Conservation (phyloP, 2,329 filamentous ascomycete genomes). For the Juglanconis sp. region DNA sequence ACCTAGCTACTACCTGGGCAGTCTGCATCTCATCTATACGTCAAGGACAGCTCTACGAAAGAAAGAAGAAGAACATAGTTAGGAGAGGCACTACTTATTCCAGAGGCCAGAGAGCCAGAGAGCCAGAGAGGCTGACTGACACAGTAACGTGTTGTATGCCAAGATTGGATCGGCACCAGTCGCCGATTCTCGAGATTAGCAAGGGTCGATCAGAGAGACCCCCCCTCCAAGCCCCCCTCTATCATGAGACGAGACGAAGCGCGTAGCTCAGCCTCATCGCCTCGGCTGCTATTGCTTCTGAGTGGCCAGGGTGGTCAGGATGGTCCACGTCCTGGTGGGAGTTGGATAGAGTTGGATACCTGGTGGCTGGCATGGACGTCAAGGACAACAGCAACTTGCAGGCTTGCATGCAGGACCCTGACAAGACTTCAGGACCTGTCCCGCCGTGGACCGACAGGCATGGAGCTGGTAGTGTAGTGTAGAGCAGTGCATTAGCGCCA, state of each 20-base stretch:
- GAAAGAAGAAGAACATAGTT: background rate
- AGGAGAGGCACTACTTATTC: background rate
- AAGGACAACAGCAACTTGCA: too few relatives aligned
- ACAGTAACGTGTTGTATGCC: background rate
- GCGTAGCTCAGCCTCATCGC: background rate
- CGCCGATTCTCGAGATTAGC: slow-evolving; percentile 2
- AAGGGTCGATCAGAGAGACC: background rate
- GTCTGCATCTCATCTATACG: too few relatives aligned
- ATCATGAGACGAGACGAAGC: slow-evolving; percentile 5
- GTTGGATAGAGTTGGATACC: too few relatives aligned
- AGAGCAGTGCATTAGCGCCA: too few relatives aligned
- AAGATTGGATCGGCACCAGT: background rate
- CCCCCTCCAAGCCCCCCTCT: background rate
- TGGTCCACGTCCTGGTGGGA: too few relatives aligned
- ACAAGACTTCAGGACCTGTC: too few relatives aligned
- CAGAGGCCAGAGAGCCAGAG: background rate
- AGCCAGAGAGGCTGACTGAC: background rate
- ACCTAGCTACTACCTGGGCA: too few relatives aligned
- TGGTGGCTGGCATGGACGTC: too few relatives aligned
- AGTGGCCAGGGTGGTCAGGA: background rate
- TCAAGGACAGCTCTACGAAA: background rate
- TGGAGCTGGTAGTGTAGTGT: too few relatives aligned
- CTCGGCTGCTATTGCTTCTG: background rate
- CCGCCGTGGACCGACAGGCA: too few relatives aligned
- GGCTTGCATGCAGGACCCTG: too few relatives aligned